Evolutionary conservation across 768 basidiomycete species (phyloP), one percentile per base, ranked within the genome.

Genomic region (Lactarius sanguifluus): DNA sequence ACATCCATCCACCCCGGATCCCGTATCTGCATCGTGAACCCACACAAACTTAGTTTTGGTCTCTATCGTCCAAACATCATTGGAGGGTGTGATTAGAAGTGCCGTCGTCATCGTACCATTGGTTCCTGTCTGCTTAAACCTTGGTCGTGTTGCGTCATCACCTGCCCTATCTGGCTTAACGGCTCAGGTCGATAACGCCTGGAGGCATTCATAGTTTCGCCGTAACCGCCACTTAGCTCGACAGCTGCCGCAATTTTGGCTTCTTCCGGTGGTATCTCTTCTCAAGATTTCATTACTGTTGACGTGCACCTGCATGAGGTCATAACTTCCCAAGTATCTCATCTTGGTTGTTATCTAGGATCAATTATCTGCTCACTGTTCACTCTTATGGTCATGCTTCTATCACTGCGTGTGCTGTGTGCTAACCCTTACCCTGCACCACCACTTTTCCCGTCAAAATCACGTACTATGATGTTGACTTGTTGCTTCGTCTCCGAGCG

Each of bases 161-260:
- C 54, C 36, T 64, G 25, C 66, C 66, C 54, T 59, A 67, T 67
- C 62, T 40, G 32, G 62, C 52, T n/a, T 40, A n/a, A 54, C 66
- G 23, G 55, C n/a, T 12, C 62, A 60, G 52, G 62, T 59, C 32
- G 58, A 64, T 64, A 40, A 64, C 32, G 62, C 62, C 58, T 64
- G n/a, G 52, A 67, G 62, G 58, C 56, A 23, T 32, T 67, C 66
- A 56, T 60, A 23, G 38, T 28, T 64, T 47, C 54, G 52, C 62
- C 50, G 57, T 58, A 56, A 55, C 25, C 23, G 38, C 32, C 16
- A 41, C 16, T 64, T 36, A 45, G 25, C 34, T 52, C 50, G 50
- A 40, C 50, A 34, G n/a, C 13, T 41, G 43, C 61, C 62, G 50
- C 62, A 56, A 56, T 40, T 56, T 56, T 67, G n/a, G 7, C 62